Conservation (phyloP, 2,329 filamentous ascomycete species). For the Neonectria sp. region DNA sequence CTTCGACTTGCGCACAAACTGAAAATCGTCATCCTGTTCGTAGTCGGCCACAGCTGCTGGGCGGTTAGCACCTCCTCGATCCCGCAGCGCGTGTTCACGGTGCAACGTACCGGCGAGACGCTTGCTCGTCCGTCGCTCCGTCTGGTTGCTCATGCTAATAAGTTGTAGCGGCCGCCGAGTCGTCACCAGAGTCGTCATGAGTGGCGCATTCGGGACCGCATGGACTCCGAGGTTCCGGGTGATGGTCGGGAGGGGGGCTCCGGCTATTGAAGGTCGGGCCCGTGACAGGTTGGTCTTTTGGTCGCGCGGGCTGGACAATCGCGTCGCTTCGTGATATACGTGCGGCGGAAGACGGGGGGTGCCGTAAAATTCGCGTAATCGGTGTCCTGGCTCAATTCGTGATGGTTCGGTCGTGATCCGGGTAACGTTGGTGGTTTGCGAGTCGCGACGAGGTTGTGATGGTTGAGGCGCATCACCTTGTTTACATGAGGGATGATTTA, state of each 20-base stretch:
- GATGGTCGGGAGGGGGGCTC: conserved; percentile 33
- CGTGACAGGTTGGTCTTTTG: conserved; percentile 21
- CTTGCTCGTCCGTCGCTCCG: conserved; percentile 75
- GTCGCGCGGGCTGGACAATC: conserved; percentile 33
- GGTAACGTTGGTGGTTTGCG: conserved; percentile 38
- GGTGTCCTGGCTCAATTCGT: conserved; percentile 31
- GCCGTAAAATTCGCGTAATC: conserved; percentile 1
- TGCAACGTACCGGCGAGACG: conserved; percentile 71
- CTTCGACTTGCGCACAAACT: conserved; percentile 79
- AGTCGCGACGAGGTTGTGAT: conserved; percentile 47
- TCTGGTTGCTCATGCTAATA: conserved; percentile 78
- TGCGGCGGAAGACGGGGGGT: conserved; percentile 3
- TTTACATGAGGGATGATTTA: conserved; percentile 50
- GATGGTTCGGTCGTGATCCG: conserved; percentile 31
- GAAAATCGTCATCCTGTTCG: conserved; percentile 84
- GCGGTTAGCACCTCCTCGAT: conserved; percentile 36
- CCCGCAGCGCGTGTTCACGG: conserved; percentile 26
- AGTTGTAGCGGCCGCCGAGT: conserved; percentile 76
- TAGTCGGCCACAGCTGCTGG: conserved; percentile 62
- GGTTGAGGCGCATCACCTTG: conserved; percentile 48
- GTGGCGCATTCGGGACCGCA: conserved; percentile 60
- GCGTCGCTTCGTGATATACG: conserved; percentile 41
- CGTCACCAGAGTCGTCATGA: conserved; percentile 80
- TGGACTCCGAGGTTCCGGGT: conserved; percentile 39
- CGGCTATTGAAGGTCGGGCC: conserved; percentile 32